These are phyloP conservation scores for Chrysoporthe deuterocubensis DNA, from an alignment of 2,329 filamentous ascomycete species.

Conservation along the genomic window DNA sequence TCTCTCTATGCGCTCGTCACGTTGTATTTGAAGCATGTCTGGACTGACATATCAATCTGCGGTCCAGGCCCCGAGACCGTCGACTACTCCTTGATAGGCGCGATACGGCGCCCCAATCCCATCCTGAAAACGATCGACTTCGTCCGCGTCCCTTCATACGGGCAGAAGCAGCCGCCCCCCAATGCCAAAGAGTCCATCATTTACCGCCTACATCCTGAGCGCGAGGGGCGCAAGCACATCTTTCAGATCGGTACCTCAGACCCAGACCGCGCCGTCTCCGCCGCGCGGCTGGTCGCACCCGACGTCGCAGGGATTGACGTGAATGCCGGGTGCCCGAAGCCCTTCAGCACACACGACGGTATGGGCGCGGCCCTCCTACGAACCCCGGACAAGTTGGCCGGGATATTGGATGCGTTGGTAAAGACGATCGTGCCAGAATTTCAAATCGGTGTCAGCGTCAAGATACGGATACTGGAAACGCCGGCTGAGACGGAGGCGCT, in stretches of 20 bases:
- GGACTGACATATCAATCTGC: constrained; percentile 17
- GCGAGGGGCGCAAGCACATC: constrained; percentile 76
- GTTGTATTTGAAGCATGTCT: not conserved
- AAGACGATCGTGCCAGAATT: constrained; percentile 75
- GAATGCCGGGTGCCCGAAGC: constrained; percentile 97
- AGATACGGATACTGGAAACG: constrained; percentile 86
- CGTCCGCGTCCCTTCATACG: constrained; percentile 74
- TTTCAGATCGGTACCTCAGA: constrained; percentile 92
- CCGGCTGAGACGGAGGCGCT: constrained; percentile 74
- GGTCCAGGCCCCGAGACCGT: constrained; percentile 83
- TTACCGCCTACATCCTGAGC: constrained; percentile 79
- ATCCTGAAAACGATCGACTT: constrained; percentile 83
- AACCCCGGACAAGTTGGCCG: constrained; percentile 80
- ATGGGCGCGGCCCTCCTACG: constrained; percentile 93
- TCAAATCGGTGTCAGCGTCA: constrained; percentile 93
- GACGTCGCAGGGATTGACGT: constrained; percentile 96
- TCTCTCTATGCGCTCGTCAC: constrained; percentile 28
- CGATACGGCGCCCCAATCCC: constrained; percentile 75
- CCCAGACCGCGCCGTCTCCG: constrained; percentile 80
- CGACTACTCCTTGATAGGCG: constrained; percentile 89
- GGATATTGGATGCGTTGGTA: constrained; percentile 84
- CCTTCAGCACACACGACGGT: constrained; percentile 89
- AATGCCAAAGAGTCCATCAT: constrained; percentile 70
- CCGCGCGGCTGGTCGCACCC: constrained; percentile 79
- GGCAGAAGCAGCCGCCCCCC: constrained; percentile 59